Evolutionary conservation across 352 stramenopile genomes (phyloP).

Genomic region (Peronosclerospora sorghi): DNA sequence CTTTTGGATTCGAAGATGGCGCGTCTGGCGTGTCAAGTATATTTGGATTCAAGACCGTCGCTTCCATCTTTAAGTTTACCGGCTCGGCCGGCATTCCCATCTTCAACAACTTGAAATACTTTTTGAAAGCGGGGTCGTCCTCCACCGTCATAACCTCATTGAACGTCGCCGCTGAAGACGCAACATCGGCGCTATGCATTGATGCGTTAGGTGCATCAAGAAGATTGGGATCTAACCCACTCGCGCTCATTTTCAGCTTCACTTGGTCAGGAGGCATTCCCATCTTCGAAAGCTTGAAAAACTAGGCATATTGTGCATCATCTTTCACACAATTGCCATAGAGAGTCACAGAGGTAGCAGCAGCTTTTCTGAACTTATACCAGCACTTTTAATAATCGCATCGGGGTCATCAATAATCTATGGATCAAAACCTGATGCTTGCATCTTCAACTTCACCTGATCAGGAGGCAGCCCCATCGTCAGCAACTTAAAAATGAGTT

Average conservation of each 20-base stretch:
- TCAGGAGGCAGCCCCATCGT: conserved; percentile 69
- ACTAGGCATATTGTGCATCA: conserved; percentile 85
- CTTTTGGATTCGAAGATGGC: conserved; percentile 56
- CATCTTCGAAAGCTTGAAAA: conserved; percentile 95
- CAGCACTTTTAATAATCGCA: conserved; percentile 38
- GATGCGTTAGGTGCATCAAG: conserved; percentile 85
- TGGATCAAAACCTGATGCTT: conserved; percentile 55
- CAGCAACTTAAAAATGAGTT: conserved; percentile 69
- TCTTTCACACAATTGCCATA: conserved; percentile 44
- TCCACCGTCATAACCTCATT: conserved; percentile 64
- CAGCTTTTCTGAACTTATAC: not conserved
- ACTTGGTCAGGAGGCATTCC: conserved; percentile 90
- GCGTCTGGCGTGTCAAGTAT: conserved; percentile 61
- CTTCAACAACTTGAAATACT: conserved; percentile 93
- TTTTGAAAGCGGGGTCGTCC: conserved; percentile 87
- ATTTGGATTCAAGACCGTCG: conserved; percentile 54
- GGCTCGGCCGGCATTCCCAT: conserved; percentile 85
- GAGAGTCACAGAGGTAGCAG: not conserved
- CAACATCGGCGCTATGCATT: conserved; percentile 41
- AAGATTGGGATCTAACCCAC: conserved; percentile 84
- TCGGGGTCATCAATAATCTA: conserved; percentile 59
- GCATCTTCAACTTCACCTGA: conserved; percentile 83
- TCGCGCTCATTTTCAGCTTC: conserved; percentile 91
- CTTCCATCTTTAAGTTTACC: conserved; percentile 89
- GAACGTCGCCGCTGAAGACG: conserved; percentile 1